Conservation (phyloP, 1,284 basidiomycete species). For the Wallemia hederae region DNA sequence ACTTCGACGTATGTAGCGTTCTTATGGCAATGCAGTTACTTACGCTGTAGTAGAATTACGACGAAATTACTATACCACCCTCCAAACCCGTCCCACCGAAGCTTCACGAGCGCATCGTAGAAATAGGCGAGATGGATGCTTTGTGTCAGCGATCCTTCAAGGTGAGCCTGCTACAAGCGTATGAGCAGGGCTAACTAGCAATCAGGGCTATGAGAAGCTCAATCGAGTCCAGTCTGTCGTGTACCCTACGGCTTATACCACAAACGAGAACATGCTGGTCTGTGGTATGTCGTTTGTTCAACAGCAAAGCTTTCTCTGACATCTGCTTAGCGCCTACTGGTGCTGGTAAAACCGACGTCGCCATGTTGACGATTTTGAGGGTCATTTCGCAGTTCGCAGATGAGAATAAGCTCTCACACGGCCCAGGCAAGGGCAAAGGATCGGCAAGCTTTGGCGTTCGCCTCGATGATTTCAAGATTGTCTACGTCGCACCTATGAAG, state of each 20-base stretch:
- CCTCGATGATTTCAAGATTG: slow-evolving; percentile 67
- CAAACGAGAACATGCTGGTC: slow-evolving; percentile 87
- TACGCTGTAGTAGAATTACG: slow-evolving; percentile 15
- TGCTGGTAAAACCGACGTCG: slow-evolving; percentile 97
- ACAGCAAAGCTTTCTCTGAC: neutral
- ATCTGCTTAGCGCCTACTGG: slow-evolving; percentile 49
- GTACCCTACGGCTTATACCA: slow-evolving; percentile 68
- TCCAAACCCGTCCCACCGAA: slow-evolving; percentile 48
- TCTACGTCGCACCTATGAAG: slow-evolving; percentile 99
- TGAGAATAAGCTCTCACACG: slow-evolving; percentile 9
- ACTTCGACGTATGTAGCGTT: slow-evolving; percentile 27
- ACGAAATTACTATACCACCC: slow-evolving; percentile 70
- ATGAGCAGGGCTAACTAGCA: neutral
- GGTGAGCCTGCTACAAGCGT: slow-evolving; percentile 21
- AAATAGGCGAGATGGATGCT: slow-evolving; percentile 42
- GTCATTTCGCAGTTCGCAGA: slow-evolving; percentile 46
- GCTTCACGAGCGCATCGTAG: slow-evolving; percentile 38
- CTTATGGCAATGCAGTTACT: neutral
- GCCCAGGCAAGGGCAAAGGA: slow-evolving; percentile 12
- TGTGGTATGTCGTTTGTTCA: slow-evolving; percentile 33
- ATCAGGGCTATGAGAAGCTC: slow-evolving; percentile 53
- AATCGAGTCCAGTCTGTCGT: slow-evolving; percentile 92
- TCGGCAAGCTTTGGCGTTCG: slow-evolving; percentile 24
- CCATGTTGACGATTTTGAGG: slow-evolving; percentile 74
- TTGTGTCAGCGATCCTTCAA: slow-evolving; percentile 66